Percentiles rank a stretch among this genome's conserved stretches.
Evolutionary conservation across 257 asterid species (phyloP).

Genomic region (Solanum rostratum): DNA sequence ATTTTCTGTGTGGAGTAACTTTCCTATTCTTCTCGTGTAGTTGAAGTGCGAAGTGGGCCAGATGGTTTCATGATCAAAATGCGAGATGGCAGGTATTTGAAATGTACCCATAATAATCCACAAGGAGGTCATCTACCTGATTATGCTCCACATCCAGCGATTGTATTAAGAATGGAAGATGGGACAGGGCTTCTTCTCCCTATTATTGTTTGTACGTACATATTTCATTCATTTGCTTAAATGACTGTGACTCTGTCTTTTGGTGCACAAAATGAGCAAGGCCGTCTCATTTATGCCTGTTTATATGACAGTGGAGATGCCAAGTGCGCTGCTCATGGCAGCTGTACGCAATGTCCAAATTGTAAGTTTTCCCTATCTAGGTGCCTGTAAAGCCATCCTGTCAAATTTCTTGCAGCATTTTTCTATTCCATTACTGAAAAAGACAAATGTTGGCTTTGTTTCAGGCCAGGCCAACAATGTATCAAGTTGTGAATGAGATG

Average conservation of each 20-base stretch:
- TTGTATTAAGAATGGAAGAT: conserved; percentile 92
- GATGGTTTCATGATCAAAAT: conserved; percentile 95
- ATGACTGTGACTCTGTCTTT: background rate
- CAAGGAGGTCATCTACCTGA: conserved; percentile 69
- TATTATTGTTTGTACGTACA: conserved; percentile 72
- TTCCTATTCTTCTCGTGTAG: conserved; percentile 23
- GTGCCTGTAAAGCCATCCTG: background rate
- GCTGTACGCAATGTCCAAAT: conserved; percentile 90
- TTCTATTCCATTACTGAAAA: background rate
- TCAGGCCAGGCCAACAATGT: conserved; percentile 96
- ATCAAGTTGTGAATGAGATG: conserved; percentile 89
- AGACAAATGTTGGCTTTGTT: background rate
- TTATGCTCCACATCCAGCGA: conserved; percentile 95
- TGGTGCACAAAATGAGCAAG: background rate
- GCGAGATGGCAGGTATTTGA: conserved; percentile 84
- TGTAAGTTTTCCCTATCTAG: conserved; percentile 28
- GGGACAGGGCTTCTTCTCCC: conserved; percentile 94
- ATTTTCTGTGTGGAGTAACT: background rate
- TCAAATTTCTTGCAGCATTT: background rate
- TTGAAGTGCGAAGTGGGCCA: conserved; percentile 88
- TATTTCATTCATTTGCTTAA: background rate
- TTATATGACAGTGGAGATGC: conserved; percentile 88
- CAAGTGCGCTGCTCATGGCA: conserved; percentile 92
- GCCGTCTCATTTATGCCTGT: background rate
- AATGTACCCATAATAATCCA: conserved; percentile 76